phyloP scores from a whole-genome alignment of 306 rosid species.

The Vigna mungo region DNA sequence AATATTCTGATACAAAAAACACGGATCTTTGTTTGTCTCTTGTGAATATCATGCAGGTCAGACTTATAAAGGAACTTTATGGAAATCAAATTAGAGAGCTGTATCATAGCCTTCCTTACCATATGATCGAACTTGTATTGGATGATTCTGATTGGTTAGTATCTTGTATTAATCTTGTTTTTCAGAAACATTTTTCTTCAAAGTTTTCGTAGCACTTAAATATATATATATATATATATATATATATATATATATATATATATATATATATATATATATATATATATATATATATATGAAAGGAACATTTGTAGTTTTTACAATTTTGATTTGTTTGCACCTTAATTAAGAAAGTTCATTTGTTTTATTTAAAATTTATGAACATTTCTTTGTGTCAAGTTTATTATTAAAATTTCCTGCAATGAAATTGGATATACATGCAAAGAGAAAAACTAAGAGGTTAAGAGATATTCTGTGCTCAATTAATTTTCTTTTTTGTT shows the following conservation, averaged over 20 bases:
- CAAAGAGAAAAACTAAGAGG: background rate
- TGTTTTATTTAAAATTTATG: constrained; percentile 8
- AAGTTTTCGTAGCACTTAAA: background rate
- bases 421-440: constrained; percentile 4
- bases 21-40: constrained; percentile 3
- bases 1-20: constrained; percentile 37
- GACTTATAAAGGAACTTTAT: constrained; percentile 91
- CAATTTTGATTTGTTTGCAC: constrained; percentile 27
- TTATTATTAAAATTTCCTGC: background rate
- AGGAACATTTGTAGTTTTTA: background rate
- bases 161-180: constrained; percentile 25
- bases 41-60: constrained; percentile 66
- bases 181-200: constrained; percentile 1
- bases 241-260: background rate
- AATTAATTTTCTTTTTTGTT: constrained; percentile 49
- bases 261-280: background rate
- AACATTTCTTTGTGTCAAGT: background rate
- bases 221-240: too few species aligned
- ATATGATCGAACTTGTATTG: constrained; percentile 69
- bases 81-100: constrained; percentile 87
- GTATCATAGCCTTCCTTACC: constrained; percentile 87
- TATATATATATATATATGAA: background rate
- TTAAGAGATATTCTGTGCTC: constrained; percentile 33
- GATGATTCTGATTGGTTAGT: constrained; percentile 87
- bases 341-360: constrained; percentile 20